A percentile compares a stretch with the other conserved stretches of the same genome.
These are phyloP conservation scores for Salvia miltiorrhiza DNA, from an alignment of 257 asterid genomes.

Conservation along the genomic window DNA sequence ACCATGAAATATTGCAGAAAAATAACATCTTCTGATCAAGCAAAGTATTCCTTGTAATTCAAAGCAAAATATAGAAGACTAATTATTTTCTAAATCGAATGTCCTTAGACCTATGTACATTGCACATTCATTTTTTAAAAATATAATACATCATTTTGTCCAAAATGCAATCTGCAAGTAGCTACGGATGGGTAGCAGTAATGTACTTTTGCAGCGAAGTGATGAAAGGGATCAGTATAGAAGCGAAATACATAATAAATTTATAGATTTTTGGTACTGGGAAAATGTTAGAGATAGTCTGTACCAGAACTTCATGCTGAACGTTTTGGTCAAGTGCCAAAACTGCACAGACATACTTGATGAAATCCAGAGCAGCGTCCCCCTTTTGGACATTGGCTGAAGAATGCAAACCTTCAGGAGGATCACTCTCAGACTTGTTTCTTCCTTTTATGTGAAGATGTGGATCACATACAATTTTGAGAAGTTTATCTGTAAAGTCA, in stretches of 20 bases:
- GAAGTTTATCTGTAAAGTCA: conserved; percentile 81
- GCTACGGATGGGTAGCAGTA: background rate
- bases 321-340: conserved; percentile 89
- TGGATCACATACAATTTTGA: conserved; percentile 77
- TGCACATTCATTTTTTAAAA: background rate
- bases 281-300: conserved; percentile 13
- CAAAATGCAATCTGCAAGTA: background rate
- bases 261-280: background rate
- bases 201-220: conserved; percentile 3
- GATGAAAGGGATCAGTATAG: conserved; percentile 1
- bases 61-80: background rate
- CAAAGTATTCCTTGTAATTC: background rate
- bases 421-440: conserved; percentile 43
- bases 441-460: conserved; percentile 48
- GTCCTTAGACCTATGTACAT: background rate
- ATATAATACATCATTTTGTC: background rate
- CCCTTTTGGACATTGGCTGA: conserved; percentile 43
- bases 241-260: conserved; percentile 6
- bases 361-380: conserved; percentile 84
- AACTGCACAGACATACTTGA: conserved; percentile 88
- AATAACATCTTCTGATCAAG: background rate
- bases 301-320: conserved; percentile 97
- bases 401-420: conserved; percentile 43
- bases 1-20: background rate
- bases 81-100: background rate